phyloP scores from a whole-genome alignment of 1,284 basidiomycete species.

The Malassezia obtusa region DNA sequence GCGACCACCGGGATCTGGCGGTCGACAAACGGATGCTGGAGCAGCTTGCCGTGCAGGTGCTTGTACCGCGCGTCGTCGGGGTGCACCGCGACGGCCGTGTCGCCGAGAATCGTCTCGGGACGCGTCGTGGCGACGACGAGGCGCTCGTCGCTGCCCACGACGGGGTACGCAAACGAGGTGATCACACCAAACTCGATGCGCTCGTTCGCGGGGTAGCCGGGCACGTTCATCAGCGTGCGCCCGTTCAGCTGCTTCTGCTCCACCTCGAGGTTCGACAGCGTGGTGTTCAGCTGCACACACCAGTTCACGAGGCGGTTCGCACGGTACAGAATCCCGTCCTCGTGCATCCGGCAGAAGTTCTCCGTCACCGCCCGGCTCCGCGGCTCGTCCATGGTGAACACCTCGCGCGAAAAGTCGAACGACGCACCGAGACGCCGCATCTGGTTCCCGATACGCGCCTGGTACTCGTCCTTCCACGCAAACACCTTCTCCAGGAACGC shows the following conservation, averaged over 20 bases:
- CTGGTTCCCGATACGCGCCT: conserved; percentile 79
- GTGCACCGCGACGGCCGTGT: conserved; percentile 94
- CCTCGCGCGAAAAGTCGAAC: conserved; percentile 84
- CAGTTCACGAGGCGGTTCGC: conserved; percentile 97
- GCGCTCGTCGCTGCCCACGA: conserved; percentile 76
- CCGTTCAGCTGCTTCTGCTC: conserved; percentile 88
- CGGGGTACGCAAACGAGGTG: conserved; percentile 84
- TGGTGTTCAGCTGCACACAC: conserved; percentile 93
- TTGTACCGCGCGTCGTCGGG: conserved; percentile 87
- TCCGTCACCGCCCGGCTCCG: conserved; percentile 69
- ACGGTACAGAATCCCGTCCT: conserved; percentile 88
- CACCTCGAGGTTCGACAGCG: conserved; percentile 92
- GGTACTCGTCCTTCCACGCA: conserved; percentile 97
- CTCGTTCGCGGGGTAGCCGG: conserved; percentile 87
- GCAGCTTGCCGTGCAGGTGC: conserved; percentile 90
- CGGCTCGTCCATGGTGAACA: conserved; percentile 83
- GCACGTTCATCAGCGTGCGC: conserved; percentile 75
- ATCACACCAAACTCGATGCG: conserved; percentile 96
- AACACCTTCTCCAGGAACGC: conserved; percentile 83
- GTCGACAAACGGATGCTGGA: conserved; percentile 77
- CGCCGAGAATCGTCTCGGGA: conserved; percentile 97
- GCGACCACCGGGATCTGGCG: conserved; percentile 80
- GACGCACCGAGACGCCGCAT: conserved; percentile 80
- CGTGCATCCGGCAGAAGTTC: conserved; percentile 80
- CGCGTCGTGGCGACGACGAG: conserved; percentile 93